A percentile compares a stretch with the other conserved stretches of the same genome.
These are phyloP conservation scores for Ophiocordyceps camponoti-floridani DNA, from an alignment of 2,329 filamentous ascomycete genomes.

Conservation along the genomic window DNA sequence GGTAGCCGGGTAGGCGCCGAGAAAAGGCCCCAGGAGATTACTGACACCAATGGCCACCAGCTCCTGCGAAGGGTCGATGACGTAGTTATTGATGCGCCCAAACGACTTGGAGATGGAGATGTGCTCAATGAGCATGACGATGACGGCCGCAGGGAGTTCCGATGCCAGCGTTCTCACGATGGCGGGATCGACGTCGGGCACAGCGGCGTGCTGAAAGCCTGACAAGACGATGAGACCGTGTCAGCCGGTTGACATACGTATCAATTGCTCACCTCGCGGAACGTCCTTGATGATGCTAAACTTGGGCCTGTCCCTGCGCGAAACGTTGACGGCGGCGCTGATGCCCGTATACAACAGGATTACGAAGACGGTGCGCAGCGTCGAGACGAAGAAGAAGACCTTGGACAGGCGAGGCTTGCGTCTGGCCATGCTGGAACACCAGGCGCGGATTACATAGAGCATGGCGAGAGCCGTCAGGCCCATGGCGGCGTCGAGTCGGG, in stretches of 20 bases:
- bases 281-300: conserved; percentile 52
- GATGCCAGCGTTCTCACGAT: conserved; percentile 46
- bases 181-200: conserved; percentile 39
- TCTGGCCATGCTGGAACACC: conserved; percentile 46
- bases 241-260: not conserved
- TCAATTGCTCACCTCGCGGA: conserved; percentile 36
- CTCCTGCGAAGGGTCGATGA: conserved; percentile 64
- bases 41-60: conserved; percentile 60
- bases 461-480: conserved; percentile 50
- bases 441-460: conserved; percentile 47
- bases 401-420: conserved; percentile 49
- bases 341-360: conserved; percentile 67
- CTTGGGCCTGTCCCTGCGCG: conserved; percentile 33
- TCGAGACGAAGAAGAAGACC: conserved; percentile 61
- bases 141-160: conserved; percentile 55
- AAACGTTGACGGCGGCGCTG: conserved; percentile 51
- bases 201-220: conserved; percentile 54
- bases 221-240: not conserved
- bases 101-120: conserved; percentile 75
- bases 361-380: conserved; percentile 62
- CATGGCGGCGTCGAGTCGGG: conserved; percentile 53
- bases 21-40: conserved; percentile 60
- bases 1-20: conserved; percentile 71
- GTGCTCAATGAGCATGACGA: conserved; percentile 65
- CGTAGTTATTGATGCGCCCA: conserved; percentile 64